Evolutionary conservation across 2,329 filamentous ascomycete genomes (phyloP), one percentile per base, ranked within the genome.

Genomic region (Neonectria magnoliae): DNA sequence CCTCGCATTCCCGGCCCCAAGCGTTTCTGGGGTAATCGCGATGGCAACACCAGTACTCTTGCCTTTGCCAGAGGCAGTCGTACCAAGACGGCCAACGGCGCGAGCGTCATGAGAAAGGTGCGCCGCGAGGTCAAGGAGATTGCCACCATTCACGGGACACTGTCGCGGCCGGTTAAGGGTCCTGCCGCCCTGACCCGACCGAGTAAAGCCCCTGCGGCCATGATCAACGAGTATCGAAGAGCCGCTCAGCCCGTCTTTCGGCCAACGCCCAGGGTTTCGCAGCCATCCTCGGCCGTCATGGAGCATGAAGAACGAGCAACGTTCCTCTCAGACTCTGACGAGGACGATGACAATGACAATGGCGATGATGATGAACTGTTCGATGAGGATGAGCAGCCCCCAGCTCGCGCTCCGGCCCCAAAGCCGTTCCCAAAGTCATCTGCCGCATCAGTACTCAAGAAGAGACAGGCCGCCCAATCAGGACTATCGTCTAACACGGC

Each of bases 121-220:
- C 82, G 83, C 48, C 82, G 86, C 52, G 86, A 91, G 71, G 85
- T 85, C 6, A 82, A 80, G 51, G 85, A 88, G 69, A 85, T 88
- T 47, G 80, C 79, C 57, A 81, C 68, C 60, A 82, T 81, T 38
- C 83, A 85, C 67, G 81, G 83, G 57, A 79, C 80, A 33, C 78
- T 88, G 36, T 80, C 82, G 9, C 64, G 70, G 4, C 73, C 74
- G 5, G 60, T 11, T 76, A 80, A 13, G 76, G 78, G 62, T 65
- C 80, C 29, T 50, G 66, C 33, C 74, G 75, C 72, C 16, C 67
- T 75, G 7, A 76, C 77, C n/a, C 79, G 81, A 68, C 80, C 90
- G 47, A 76, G 63, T 20, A 80, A 78, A 50, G 86, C 88, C 0
- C 88, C 88, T 7, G 71, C 78, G 1, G 81, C 81, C 55, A 87